Percentiles rank a stretch among this genome's conserved stretches.
Evolutionary conservation across 1,284 basidiomycete species (phyloP).

Genomic region (Athelia sp.): DNA sequence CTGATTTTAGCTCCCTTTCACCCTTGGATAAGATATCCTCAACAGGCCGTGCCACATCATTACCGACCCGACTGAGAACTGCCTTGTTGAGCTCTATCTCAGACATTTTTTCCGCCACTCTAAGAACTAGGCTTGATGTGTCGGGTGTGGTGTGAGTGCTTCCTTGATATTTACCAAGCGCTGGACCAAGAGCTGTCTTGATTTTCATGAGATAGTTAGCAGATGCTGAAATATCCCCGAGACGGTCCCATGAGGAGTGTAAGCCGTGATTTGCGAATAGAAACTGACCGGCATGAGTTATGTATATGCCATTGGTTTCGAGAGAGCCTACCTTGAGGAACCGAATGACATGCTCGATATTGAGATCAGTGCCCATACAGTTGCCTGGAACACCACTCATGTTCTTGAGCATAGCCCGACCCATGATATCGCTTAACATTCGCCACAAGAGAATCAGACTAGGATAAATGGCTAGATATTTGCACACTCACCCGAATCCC

Average conservation of each 20-base stretch:
- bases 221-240: slow-evolving; percentile 7
- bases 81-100: slow-evolving; percentile 8
- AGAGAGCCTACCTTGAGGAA: slow-evolving; percentile 12
- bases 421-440: slow-evolving; percentile 20
- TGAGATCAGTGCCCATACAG: slow-evolving; percentile 21
- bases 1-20: slow-evolving; percentile 13
- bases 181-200: slow-evolving; percentile 7
- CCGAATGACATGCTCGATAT: slow-evolving; percentile 19
- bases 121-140: background rate
- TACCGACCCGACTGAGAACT: background rate
- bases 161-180: background rate
- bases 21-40: slow-evolving; percentile 10
- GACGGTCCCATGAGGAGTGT: slow-evolving; percentile 9
- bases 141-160: background rate
- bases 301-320: background rate
- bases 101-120: slow-evolving; percentile 6
- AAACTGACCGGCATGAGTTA: background rate
- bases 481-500: slow-evolving; percentile 17
- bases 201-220: slow-evolving; percentile 5
- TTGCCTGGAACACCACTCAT: slow-evolving; percentile 16
- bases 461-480: background rate
- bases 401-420: slow-evolving; percentile 19
- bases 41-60: background rate
- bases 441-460: background rate
- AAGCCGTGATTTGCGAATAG: slow-evolving; percentile 10